These are phyloP conservation scores for Mycena capillaripes DNA, from an alignment of 768 basidiomycete species.

Conservation along the genomic window DNA sequence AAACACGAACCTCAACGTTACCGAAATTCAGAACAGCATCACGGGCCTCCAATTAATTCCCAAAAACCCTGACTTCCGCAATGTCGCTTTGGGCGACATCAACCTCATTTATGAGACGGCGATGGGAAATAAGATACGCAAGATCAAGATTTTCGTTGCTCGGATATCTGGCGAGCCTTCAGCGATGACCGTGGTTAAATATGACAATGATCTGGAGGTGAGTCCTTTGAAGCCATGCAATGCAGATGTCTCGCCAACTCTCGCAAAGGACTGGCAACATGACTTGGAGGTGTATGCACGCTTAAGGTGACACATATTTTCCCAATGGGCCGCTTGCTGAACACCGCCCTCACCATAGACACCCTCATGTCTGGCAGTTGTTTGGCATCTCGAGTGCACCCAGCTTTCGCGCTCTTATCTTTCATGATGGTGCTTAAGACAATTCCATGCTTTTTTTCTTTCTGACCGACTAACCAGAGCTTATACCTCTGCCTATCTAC, in stretches of 20 bases:
- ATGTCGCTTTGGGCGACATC: slow-evolving; percentile 11
- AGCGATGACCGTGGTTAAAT: slow-evolving; percentile 4
- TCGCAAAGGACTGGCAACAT: not conserved
- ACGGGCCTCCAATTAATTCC: too few species aligned
- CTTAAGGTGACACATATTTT: not conserved
- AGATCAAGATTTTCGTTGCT: slow-evolving; percentile 11
- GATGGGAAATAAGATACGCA: not conserved
- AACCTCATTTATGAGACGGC: slow-evolving; percentile 17
- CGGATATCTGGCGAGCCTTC: not conserved
- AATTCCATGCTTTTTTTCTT: not conserved
- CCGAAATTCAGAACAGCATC: not conserved
- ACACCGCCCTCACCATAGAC: not conserved
- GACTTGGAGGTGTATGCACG: not conserved
- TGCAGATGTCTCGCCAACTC: not conserved
- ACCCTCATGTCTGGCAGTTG: not conserved
- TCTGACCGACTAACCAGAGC: not conserved
- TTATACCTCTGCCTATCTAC: slow-evolving; percentile 1
- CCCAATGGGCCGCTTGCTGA: not conserved
- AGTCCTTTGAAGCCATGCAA: not conserved
- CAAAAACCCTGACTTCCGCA: not conserved
- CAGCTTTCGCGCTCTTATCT: not conserved
- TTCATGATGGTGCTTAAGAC: not conserved
- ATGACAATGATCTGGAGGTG: not conserved
- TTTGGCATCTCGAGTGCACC: not conserved
- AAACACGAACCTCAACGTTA: not conserved